Percentiles rank a stretch among this genome's conserved stretches.
Evolutionary conservation across 2,329 filamentous ascomycete species (phyloP).

Genomic region (Alternaria hordeiaustralica): DNA sequence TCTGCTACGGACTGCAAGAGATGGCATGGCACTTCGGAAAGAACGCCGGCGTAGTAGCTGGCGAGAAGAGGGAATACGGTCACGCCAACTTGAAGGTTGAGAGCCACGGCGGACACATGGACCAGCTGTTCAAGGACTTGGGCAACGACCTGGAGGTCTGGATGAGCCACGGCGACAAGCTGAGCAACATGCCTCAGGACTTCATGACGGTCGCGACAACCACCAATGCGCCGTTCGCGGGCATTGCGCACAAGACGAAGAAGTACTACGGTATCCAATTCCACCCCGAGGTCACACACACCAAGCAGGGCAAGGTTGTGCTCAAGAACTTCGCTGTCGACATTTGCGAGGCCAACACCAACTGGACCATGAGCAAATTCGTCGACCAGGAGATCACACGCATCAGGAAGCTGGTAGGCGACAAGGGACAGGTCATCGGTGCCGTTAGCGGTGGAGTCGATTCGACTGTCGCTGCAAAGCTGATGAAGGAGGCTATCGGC

Average conservation of each 20-base stretch:
- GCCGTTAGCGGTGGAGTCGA: conserved; percentile 87
- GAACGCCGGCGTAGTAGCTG: conserved; percentile 67
- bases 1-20: conserved; percentile 73
- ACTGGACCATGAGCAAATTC: conserved; percentile 90
- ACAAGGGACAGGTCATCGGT: conserved; percentile 80
- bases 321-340: conserved; percentile 83
- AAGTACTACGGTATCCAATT: conserved; percentile 86
- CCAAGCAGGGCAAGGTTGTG: conserved; percentile 70
- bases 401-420: conserved; percentile 82
- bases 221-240: conserved; percentile 77
- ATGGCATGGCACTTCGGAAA: conserved; percentile 73
- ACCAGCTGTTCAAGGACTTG: conserved; percentile 79
- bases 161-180: conserved; percentile 92
- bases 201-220: conserved; percentile 80
- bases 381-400: conserved; percentile 78
- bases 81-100: conserved; percentile 70
- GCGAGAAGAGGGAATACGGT: conserved; percentile 74
- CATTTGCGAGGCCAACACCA: conserved; percentile 77
- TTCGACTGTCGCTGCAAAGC: conserved; percentile 82
- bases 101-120: conserved; percentile 66
- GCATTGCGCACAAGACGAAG: conserved; percentile 73
- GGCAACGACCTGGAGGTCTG: conserved; percentile 74
- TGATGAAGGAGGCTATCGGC: conserved; percentile 87
- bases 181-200: conserved; percentile 72
- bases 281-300: conserved; percentile 84